Evolutionary conservation across 495 filamentous ascomycete genomes (phyloP).

Genomic region (Penicillium fimorum): DNA sequence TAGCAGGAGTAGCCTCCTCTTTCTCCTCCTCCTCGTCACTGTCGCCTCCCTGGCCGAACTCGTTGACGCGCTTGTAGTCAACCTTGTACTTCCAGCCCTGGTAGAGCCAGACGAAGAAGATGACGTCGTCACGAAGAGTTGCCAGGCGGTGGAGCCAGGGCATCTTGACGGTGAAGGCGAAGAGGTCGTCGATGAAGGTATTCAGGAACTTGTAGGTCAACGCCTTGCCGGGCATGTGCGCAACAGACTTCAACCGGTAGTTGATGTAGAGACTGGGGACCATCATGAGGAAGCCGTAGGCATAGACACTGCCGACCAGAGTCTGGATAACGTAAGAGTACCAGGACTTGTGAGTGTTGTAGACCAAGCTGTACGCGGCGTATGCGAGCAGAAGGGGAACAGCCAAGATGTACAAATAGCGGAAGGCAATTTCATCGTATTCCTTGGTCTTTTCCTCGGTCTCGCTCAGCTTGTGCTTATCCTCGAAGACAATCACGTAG

Average conservation of each 20-base stretch:
- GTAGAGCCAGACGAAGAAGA: slow-evolving; percentile 98
- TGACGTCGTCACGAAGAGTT: slow-evolving; percentile 90
- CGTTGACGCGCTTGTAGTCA: slow-evolving; percentile 90
- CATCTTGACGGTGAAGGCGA: slow-evolving; percentile 99
- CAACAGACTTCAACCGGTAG: slow-evolving; percentile 93
- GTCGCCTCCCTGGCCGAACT: slow-evolving; percentile 94
- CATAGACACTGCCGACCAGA: slow-evolving; percentile 92
- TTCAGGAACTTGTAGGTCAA: slow-evolving; percentile 96
- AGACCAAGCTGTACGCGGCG: slow-evolving; percentile 83
- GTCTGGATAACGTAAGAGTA: slow-evolving; percentile 91
- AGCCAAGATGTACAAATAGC: slow-evolving; percentile 89
- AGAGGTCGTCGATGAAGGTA: slow-evolving; percentile 82
- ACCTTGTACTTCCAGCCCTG: slow-evolving; percentile 91
- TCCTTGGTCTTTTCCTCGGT: slow-evolving; percentile 98
- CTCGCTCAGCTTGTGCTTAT: slow-evolving; percentile 93
- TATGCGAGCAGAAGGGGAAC: slow-evolving; percentile 87
- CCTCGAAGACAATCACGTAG: slow-evolving; percentile 84
- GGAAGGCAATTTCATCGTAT: slow-evolving; percentile 96
- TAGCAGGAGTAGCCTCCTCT: slow-evolving; percentile 47
- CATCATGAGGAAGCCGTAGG: slow-evolving; percentile 99
- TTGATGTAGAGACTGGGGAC: slow-evolving; percentile 97
- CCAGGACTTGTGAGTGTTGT: slow-evolving; percentile 97
- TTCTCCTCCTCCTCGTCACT: slow-evolving; percentile 67
- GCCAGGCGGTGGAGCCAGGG: slow-evolving; percentile 92
- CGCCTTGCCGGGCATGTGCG: slow-evolving; percentile 93